Conservation (phyloP, 768 basidiomycete species). For the Mycena rosella region DNA sequence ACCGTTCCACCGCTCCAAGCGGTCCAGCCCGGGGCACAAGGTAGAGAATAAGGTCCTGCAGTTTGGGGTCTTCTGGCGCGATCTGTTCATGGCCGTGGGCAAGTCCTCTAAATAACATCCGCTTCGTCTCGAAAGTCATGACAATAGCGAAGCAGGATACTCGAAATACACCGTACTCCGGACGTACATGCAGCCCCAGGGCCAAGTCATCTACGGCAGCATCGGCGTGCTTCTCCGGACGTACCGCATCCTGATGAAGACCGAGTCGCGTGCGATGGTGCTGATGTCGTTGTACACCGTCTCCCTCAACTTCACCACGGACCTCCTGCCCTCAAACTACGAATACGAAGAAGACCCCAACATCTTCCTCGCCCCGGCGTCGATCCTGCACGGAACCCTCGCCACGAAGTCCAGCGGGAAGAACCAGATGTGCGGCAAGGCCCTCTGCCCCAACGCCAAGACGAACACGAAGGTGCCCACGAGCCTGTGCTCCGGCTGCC, state of each 20-base stretch:
- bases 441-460: not conserved
- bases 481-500: slow-evolving; percentile 4
- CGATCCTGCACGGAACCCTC: not conserved
- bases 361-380: not conserved
- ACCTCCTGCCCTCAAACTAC: not conserved
- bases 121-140: not conserved
- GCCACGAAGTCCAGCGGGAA: not conserved
- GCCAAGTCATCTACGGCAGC: not conserved
- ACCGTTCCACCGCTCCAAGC: not conserved
- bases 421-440: not conserved
- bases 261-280: too few species aligned
- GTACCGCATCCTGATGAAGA: too few species aligned
- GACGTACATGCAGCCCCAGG: not conserved
- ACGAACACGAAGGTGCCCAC: not conserved
- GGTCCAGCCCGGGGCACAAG: not conserved
- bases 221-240: not conserved
- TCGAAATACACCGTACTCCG: not conserved
- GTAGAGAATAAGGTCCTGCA: not conserved
- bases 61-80: not conserved
- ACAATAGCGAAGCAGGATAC: not conserved
- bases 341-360: not conserved
- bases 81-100: not conserved
- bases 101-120: not conserved
- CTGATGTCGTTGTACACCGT: not conserved
- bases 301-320: not conserved